Evolutionary conservation across 768 basidiomycete genomes (phyloP).

Genomic region (Termitomyces bulborhizus): DNA sequence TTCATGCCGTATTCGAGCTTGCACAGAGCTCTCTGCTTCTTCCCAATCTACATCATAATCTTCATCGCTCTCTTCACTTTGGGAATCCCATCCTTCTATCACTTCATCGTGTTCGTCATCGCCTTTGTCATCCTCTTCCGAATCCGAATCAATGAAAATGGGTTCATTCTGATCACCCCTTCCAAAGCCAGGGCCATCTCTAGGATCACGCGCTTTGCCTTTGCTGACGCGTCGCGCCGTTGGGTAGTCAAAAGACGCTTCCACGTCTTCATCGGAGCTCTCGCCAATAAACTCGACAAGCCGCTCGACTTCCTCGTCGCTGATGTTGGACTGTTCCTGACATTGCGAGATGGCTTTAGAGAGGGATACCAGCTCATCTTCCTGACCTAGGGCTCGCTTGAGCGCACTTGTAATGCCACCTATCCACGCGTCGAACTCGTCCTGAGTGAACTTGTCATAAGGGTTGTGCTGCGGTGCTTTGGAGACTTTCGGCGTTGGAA

Average conservation of each 20-base stretch:
- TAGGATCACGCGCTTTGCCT: constrained; percentile 58
- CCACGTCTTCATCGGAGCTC: constrained; percentile 24
- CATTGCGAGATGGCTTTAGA: constrained; percentile 10
- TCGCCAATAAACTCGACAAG: constrained; percentile 11
- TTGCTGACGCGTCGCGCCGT: constrained; percentile 41
- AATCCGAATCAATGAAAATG: constrained; percentile 39
- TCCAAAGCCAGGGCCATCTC: constrained; percentile 51
- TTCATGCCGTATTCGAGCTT: constrained; percentile 16
- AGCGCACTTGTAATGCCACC: constrained; percentile 53
- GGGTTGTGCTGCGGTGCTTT: constrained; percentile 61
- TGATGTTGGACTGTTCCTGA: neutral
- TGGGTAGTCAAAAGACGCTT: constrained; percentile 54
- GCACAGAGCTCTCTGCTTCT: constrained; percentile 21
- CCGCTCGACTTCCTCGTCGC: constrained; percentile 15
- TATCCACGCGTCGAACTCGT: constrained; percentile 69
- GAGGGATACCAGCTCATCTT: constrained; percentile 20
- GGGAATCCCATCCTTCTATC: constrained; percentile 14
- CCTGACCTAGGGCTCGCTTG: constrained; percentile 51
- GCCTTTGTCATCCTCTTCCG: constrained; percentile 23
- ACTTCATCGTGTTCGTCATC: constrained; percentile 21
- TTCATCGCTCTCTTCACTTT: constrained; percentile 21
- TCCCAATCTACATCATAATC: constrained; percentile 10
- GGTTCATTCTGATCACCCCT: constrained; percentile 32
- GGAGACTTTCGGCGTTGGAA: constrained; percentile 12
- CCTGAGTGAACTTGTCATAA: constrained; percentile 64